Base-by-base conservation (phyloP, 2,329 filamentous ascomycete genomes). In the Trichophaea hybrida region DNA sequence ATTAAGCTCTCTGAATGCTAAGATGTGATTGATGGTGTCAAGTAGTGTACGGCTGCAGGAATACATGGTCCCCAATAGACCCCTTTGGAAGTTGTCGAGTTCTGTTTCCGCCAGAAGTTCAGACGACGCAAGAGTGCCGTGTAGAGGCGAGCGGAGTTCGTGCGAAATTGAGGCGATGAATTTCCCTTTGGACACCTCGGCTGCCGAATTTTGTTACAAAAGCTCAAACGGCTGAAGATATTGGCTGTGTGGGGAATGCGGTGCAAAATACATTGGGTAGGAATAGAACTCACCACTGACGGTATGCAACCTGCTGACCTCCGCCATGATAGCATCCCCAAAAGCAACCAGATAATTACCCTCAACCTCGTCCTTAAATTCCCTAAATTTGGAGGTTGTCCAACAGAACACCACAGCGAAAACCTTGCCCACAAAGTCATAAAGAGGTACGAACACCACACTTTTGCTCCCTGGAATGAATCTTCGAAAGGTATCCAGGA, bases 121-220 rank as follows among this genome's bases (percentile, higher is more conserved):
- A 0, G 74, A 72, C 55, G 73, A 78, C 0, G 78, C 75, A 0
- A 83, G 70, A 35, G 83, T 76, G 1, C 80, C 81, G 58, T 83
- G 80, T 0, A 84, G 71, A 0, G 80, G 80, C 2, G 77, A 80
- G 3, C 80, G 73, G 7, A 83, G 70, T 66, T 83, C 80, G 65
- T 83, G 80, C 3, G 77, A 80, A 5, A 83, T 75, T 1, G 77
- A 81, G 0, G 78, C 77, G 5, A 83, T 74, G 33, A 81, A 77
- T 58, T 81, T 78, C 1, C 76, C 75, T 67, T 81, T 81, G 38
- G 78, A 77, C 52, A 72, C 74, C 35, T 75, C 72, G 0, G 72
- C 71, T 59, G 37, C 35, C 17, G 37, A 33, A 33, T 15, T 17
- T 35, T 7, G 31, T 54, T 54, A 54, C 31, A 24, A n/a, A 17